phyloP scores from a whole-genome alignment of 116 monocot genomes.

The Trichopus zeylanicus region DNA sequence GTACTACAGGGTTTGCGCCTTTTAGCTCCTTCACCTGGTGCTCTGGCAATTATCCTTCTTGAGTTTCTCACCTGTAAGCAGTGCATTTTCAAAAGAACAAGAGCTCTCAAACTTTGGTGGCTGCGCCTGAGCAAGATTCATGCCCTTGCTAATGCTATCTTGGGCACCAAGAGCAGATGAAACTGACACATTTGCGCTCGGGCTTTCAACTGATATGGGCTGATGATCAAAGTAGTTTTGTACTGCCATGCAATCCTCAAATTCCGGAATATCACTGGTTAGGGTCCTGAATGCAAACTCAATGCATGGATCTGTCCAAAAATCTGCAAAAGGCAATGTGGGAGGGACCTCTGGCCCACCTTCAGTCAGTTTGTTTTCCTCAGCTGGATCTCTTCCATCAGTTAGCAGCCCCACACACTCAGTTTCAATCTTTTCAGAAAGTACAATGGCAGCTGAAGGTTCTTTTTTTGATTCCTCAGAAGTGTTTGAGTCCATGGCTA shows the following conservation, averaged over 20 bases:
- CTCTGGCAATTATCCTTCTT: neutral
- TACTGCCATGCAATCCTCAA: neutral
- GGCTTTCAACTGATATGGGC: neutral
- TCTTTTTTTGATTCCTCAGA: too few species aligned
- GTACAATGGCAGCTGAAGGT: too few species aligned
- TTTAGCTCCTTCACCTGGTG: neutral
- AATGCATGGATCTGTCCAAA: conserved; percentile 13
- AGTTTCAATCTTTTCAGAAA: neutral
- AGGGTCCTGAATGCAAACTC: conserved; percentile 17
- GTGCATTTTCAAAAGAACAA: too few species aligned
- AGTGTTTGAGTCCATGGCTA: neutral
- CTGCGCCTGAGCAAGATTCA: neutral
- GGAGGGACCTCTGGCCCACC: neutral
- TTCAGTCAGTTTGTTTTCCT: neutral
- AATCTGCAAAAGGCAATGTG: neutral
- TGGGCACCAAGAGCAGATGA: neutral
- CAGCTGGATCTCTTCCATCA: neutral
- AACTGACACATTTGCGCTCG: neutral
- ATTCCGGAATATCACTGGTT: conserved; percentile 7
- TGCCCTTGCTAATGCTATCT: neutral
- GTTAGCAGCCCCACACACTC: neutral
- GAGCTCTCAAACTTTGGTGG: neutral
- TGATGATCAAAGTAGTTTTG: conserved; percentile 7
- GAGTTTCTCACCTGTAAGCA: neutral
- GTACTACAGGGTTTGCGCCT: neutral